Evolutionary conservation across 2,329 filamentous ascomycete genomes (phyloP), one percentile per base, ranked within the genome.

Genomic region (Tricladium varicosporioides): DNA sequence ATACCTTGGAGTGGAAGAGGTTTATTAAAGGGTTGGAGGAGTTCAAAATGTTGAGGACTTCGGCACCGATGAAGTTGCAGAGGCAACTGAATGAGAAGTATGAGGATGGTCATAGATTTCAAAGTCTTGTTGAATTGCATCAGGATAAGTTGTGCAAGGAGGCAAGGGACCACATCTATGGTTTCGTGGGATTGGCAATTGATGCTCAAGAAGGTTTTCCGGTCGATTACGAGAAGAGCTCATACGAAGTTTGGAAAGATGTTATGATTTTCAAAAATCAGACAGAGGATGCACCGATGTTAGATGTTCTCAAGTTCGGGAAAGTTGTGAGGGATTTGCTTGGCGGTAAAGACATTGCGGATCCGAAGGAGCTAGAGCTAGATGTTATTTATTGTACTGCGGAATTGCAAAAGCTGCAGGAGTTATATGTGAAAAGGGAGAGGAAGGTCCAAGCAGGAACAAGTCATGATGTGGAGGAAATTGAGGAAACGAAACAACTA

Each of bases 161-260:
- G 10, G 63, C 51, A 11, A 65, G 60, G 22, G 70, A 71, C 53
- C 70, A 71, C 40, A 56, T 72, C 4, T 71, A 70, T 55, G 69
- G 66, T 0, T 61, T 72, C 1, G 53, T 70, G 18, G 66, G 69
- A 0, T 52, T 72, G 3, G 65, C 69, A 14, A 51, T 53, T 5
- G 69, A 71, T 47, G 53, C 44, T 43, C 61, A 61, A 32, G 51
- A 56, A 0, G 58, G 60, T 1, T 70, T 70, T 33, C 62, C 66
- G 0, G 63, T 70, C 43, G 67, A 70, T 51, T 70, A 72, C 50
- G 22, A 52, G 4, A 70, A 67, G 55, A 53, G 64, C 1, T 40
- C 62, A 1, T 61, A 63, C 9, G 56, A 69, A 19, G 61, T 71
- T 5, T 72, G 66, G 68, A 61, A 58, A 1, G 65, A 71, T 48